Conservation (phyloP, 768 basidiomycete species). For the Panaeolus papilionaceus region DNA sequence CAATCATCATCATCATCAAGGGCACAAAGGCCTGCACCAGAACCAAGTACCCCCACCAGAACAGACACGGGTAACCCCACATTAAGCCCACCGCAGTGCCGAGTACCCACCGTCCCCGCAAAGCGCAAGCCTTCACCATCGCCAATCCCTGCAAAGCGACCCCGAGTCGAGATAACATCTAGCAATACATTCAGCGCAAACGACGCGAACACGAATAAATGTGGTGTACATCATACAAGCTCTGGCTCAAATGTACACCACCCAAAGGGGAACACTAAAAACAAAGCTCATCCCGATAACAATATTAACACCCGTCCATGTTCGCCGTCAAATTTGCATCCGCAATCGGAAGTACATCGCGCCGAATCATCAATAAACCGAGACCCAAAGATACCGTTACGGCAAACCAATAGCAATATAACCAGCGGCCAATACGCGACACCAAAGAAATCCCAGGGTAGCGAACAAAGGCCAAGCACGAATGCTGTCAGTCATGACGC, state of each 20-base stretch:
- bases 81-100: neutral
- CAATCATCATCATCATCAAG: constrained; percentile 11
- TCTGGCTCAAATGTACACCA: neutral
- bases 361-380: neutral
- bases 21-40: neutral
- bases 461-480: neutral
- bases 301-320: neutral
- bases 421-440: neutral
- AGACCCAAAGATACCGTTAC: constrained; percentile 6
- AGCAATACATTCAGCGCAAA: neutral
- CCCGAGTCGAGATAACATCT: neutral
- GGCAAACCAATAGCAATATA: neutral
- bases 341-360: constrained; percentile 4
- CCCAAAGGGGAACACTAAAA: neutral
- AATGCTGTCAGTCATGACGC: constrained; percentile 2
- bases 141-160: neutral
- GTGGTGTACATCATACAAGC: neutral
- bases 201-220: constrained; percentile 2
- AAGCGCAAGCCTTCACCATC: neutral
- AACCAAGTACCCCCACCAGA: neutral
- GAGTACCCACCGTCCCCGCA: neutral
- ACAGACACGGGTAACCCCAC: constrained; percentile 2
- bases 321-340: neutral
- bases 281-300: neutral
- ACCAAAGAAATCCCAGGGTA: neutral